These are phyloP conservation scores for Cladosporium sp. DNA, from an alignment of 2,329 filamentous ascomycete species.

Conservation along the genomic window DNA sequence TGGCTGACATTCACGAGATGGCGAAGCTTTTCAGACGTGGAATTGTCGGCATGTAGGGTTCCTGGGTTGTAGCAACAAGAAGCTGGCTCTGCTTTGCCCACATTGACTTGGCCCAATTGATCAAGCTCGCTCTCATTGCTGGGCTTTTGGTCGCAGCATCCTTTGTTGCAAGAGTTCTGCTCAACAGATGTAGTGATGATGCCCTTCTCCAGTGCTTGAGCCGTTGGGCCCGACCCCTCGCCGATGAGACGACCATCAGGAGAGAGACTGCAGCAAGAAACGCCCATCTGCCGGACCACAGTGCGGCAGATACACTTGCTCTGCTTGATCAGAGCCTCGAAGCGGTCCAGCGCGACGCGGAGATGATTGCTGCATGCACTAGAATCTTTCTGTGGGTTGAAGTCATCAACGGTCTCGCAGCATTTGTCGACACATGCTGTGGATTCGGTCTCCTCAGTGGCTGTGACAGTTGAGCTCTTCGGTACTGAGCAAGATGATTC, in stretches of 20 bases:
- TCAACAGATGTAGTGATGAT: constrained; percentile 11
- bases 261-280: constrained; percentile 12
- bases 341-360: constrained; percentile 6
- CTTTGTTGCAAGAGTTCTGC: not conserved
- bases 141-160: not conserved
- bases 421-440: not conserved
- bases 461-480: not conserved
- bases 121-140: not conserved
- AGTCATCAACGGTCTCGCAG: not conserved
- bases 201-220: not conserved
- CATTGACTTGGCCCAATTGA: not conserved
- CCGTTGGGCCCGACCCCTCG: constrained; percentile 7
- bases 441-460: not conserved
- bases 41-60: not conserved
- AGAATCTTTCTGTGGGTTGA: not conserved
- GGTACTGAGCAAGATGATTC: not conserved
- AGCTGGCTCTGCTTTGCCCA: not conserved
- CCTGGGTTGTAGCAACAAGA: not conserved
- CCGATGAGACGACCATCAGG: constrained; percentile 8
- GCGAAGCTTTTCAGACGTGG: not conserved
- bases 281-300: constrained; percentile 3
- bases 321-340: constrained; percentile 2
- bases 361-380: constrained; percentile 12
- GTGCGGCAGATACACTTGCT: constrained; percentile 12
- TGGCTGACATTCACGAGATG: not conserved